Base-by-base conservation (phyloP, 768 basidiomycete species). In the Naganishia vishniacii region DNA sequence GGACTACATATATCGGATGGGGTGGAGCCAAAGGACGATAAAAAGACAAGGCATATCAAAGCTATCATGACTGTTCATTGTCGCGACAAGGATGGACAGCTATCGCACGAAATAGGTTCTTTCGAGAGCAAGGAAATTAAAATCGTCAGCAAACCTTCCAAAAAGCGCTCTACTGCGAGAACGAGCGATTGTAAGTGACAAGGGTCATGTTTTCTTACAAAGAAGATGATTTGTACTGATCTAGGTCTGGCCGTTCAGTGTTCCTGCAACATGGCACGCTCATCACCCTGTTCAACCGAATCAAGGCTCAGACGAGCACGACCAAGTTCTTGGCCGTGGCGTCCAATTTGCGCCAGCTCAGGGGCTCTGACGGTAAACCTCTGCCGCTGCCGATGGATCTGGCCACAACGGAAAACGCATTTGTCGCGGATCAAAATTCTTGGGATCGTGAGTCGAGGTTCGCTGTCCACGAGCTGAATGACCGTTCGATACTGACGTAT, bases 91-190 rank as follows among this genome's bases (percentile, higher is more conserved):
- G 29, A 41, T 41, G 62, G 51, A 20, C 41, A 41, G 9, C 29
- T 23, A 11, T 37, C 42, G 4, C 37, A 47, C 26, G 48, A 49
- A 23, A 85, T 97, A 69, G 93, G 93, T 23, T 83, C 84, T 20
- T 97, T 97, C 80, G 87, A 89, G 46, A 90, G 89, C 69, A 86
- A 88, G 48, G 86, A 92, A n/a, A 97, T 98, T 82, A 93, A 92
- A 78, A 90, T 98, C 72, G 97, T 98, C 79, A 91, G 88, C 79
- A 98, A 97, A 78, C 94, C 94, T 4, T 91, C 89, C 80, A 95
- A 97, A 82, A 95, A 95, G 83, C 83, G 91, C 70, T 88, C 91
- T 78, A 90, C 87, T 73, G 89, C 88, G 48, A 94, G 94, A 82
- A 91, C 90, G 71, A 83, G 91, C 18, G 89, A 95, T 76, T 80